Evolutionary conservation across 192 early-diverging fungal species (phyloP).

Genomic region (Coemansia sp.): DNA sequence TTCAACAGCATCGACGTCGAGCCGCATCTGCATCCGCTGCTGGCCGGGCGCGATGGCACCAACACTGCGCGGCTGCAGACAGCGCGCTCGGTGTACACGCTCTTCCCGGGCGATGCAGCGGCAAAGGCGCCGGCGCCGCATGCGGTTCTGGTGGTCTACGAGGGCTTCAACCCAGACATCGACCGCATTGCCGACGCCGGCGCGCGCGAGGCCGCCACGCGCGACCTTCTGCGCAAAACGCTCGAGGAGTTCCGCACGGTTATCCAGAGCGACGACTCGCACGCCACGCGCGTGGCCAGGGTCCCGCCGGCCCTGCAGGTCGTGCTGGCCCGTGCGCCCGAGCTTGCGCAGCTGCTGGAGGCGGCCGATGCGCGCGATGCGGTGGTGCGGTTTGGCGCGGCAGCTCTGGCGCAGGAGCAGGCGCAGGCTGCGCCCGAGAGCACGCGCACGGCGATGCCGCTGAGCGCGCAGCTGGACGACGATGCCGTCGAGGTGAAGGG

Average conservation of each 20-base stretch:
- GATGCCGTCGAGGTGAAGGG: conserved; percentile 81
- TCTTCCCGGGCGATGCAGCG: conserved; percentile 71
- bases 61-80: conserved; percentile 67
- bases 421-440: conserved; percentile 34
- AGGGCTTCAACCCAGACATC: conserved; percentile 59
- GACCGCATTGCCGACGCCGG: conserved; percentile 51
- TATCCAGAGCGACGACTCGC: conserved; percentile 65
- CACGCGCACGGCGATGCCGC: conserved; percentile 54
- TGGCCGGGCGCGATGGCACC: conserved; percentile 64
- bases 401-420: conserved; percentile 11
- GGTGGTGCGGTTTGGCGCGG: conserved; percentile 70
- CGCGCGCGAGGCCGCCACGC: conserved; percentile 59
- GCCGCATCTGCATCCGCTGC: conserved; percentile 71
- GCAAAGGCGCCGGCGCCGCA: conserved; percentile 17
- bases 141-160: conserved; percentile 80
- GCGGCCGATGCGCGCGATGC: conserved; percentile 50
- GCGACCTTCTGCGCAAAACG: conserved; percentile 53
- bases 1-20: conserved; percentile 76
- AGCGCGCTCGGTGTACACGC: conserved; percentile 68
- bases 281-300: conserved; percentile 58
- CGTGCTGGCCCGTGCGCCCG: conserved; percentile 67
- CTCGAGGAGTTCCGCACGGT: conserved; percentile 71
- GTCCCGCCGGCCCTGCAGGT: conserved; percentile 80
- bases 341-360: conserved; percentile 69
- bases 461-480: conserved; percentile 54